Conservation (phyloP, 352 stramenopile genomes). For the Pythium monospermum region DNA sequence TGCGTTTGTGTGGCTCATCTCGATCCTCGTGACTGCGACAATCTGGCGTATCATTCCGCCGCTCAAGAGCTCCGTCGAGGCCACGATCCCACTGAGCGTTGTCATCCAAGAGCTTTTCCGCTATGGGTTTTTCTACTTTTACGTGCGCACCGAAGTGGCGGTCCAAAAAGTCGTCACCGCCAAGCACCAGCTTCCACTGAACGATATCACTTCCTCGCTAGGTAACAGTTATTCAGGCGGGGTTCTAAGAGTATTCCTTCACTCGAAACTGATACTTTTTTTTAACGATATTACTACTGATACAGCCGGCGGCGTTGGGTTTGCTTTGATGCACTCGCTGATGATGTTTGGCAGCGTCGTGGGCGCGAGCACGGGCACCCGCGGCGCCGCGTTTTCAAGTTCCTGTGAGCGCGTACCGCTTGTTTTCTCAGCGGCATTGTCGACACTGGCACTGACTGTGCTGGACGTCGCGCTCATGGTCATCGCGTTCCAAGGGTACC, state of each 20-base stretch:
- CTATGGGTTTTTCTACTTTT: conserved; percentile 67
- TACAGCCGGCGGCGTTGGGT: conserved; percentile 73
- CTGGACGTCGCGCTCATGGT: conserved; percentile 81
- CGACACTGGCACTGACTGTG: conserved; percentile 66
- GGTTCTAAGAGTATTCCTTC: no score
- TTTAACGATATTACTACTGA: not conserved
- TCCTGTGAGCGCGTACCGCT: conserved; percentile 72
- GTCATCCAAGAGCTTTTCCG: conserved; percentile 71
- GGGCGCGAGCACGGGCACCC: conserved; percentile 54
- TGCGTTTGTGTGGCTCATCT: conserved; percentile 79
- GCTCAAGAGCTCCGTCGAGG: conserved; percentile 66
- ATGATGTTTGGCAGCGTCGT: conserved; percentile 84
- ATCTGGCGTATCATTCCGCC: conserved; percentile 73
- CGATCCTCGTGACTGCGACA: conserved; percentile 70
- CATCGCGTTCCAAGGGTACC: conserved; percentile 77
- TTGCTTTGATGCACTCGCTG: conserved; percentile 76
- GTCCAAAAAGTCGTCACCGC: conserved; percentile 75
- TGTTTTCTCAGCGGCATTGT: conserved; percentile 61
- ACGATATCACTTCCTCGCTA: conserved; percentile 79
- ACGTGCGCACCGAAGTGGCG: conserved; percentile 65
- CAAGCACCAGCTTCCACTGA: conserved; percentile 75
- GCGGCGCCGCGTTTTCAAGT: conserved; percentile 64
- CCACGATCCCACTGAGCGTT: conserved; percentile 66
- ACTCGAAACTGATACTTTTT: no score
- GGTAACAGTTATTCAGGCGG: no score